Conservation (phyloP, 2,329 filamentous ascomycete genomes). For the Xylariaceae sp. region DNA sequence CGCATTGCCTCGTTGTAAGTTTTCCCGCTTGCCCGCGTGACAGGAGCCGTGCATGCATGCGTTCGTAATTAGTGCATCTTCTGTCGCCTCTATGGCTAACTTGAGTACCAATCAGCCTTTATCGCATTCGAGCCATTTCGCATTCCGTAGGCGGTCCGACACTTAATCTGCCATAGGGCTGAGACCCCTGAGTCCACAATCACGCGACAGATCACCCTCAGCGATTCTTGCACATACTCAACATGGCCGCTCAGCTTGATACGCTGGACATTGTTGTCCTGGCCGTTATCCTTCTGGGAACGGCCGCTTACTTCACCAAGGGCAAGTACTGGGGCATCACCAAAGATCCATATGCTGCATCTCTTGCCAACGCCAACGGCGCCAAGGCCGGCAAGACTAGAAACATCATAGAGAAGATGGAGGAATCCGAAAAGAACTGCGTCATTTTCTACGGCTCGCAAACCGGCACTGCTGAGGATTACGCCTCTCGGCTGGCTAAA, state of each 20-base stretch:
- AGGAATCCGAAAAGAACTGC: conserved; percentile 93
- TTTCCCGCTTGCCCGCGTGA: too few relatives aligned
- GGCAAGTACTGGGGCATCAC: conserved; percentile 87
- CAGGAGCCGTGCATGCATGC: too few relatives aligned
- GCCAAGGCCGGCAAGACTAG: conserved; percentile 80
- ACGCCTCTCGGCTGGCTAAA: conserved; percentile 92
- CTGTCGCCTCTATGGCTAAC: too few relatives aligned
- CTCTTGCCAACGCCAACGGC: conserved; percentile 66
- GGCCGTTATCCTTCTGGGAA: conserved; percentile 77
- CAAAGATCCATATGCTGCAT: conserved; percentile 83
- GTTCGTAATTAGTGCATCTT: too few relatives aligned
- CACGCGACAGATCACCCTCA: neutral
- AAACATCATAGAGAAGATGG: conserved; percentile 93
- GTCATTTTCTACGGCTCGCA: conserved; percentile 98
- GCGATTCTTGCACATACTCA: conserved; percentile 29
- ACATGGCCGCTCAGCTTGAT: conserved; percentile 86
- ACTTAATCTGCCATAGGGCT: too few relatives aligned
- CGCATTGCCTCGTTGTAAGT: too few relatives aligned
- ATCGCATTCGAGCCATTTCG: too few relatives aligned
- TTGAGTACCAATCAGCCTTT: too few relatives aligned
- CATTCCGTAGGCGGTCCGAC: too few relatives aligned
- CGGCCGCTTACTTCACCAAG: conserved; percentile 95
- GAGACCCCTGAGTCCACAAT: too few relatives aligned
- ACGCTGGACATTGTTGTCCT: conserved; percentile 94
- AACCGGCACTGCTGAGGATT: conserved; percentile 97